phyloP scores from a whole-genome alignment of 139 green algal species.

The Marvania coccoides region DNA sequence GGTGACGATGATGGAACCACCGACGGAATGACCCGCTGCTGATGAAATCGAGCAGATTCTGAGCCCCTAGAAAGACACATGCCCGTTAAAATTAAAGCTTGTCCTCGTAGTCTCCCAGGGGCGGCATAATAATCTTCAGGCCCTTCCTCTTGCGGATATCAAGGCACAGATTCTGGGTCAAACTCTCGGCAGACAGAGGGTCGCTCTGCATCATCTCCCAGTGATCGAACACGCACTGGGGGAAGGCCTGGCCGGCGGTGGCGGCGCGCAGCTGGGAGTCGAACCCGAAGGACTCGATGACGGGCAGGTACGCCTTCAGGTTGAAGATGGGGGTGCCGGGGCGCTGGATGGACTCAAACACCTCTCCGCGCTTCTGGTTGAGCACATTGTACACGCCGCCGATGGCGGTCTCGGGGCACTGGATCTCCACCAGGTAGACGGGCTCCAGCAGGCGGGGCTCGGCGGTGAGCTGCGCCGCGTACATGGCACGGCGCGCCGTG shows the following conservation, averaged over 20 bases:
- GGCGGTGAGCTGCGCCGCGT: conserved; percentile 87
- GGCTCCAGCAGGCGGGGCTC: conserved; percentile 90
- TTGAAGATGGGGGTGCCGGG: conserved; percentile 99
- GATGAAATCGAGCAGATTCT: too few relatives aligned
- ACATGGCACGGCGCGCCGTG: conserved; percentile 89
- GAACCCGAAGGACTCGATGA: conserved; percentile 99
- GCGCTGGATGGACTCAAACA: conserved; percentile 98
- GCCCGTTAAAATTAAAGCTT: too few relatives aligned
- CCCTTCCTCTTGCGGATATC: conserved; percentile 96
- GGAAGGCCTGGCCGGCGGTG: conserved; percentile 97
- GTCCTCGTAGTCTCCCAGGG: conserved; percentile 93
- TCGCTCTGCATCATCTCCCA: conserved; percentile 87
- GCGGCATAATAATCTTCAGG: conserved; percentile 71
- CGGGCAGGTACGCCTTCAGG: conserved; percentile 96
- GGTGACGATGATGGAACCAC: too few relatives aligned
- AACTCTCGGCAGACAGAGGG: conserved; percentile 62
- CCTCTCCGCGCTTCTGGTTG: conserved; percentile 98
- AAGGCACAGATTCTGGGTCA: conserved; percentile 68
- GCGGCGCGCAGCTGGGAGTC: conserved; percentile 86
- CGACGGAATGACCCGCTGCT: too few relatives aligned
- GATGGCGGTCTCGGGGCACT: conserved; percentile 90
- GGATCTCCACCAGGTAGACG: conserved; percentile 99
- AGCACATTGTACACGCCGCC: conserved; percentile 94
- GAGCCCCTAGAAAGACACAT: too few relatives aligned
- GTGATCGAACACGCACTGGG: conserved; percentile 97